Percentiles rank a stretch among this genome's conserved stretches.
Conservation (phyloP, 768 basidiomycete genomes). For the Boletellus ananas region DNA sequence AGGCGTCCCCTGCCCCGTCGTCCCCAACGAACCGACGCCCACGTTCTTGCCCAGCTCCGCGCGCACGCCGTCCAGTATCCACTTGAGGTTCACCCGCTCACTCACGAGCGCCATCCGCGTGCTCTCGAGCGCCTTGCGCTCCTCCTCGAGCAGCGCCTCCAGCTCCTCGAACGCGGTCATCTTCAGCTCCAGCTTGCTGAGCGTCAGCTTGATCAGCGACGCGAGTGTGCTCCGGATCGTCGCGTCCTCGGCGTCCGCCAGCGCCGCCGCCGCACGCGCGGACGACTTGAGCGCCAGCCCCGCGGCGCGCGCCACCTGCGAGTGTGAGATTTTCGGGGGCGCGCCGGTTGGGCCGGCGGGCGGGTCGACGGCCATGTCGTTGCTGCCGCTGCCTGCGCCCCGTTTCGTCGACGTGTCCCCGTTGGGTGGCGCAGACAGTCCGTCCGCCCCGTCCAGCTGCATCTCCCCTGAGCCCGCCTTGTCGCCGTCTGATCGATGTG, state of each 20-base stretch:
- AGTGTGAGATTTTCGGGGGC: conserved; percentile 50
- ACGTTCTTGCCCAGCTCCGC: conserved; percentile 58
- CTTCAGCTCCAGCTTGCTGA: conserved; percentile 91
- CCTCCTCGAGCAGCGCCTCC: conserved; percentile 88
- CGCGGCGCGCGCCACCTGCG: conserved; percentile 79
- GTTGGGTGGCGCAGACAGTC: conserved; percentile 3
- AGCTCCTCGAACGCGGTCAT: conserved; percentile 93
- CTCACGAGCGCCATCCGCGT: conserved; percentile 74
- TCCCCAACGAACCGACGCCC: conserved; percentile 40
- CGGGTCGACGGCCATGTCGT: conserved; percentile 46
- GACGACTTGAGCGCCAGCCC: conserved; percentile 86
- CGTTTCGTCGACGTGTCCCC: conserved; percentile 15
- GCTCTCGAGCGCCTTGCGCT: conserved; percentile 80
- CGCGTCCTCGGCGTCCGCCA: conserved; percentile 79
- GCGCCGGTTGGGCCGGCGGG: conserved; percentile 6
- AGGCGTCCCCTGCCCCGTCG: conserved; percentile 58
- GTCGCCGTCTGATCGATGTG: too few species aligned
- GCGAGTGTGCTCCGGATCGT: conserved; percentile 78
- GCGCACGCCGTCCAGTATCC: conserved; percentile 64
- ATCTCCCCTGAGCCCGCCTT: conserved; percentile 2
- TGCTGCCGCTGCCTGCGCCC: conserved; percentile 7
- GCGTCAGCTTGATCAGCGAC: conserved; percentile 77
- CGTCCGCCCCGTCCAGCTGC: conserved; percentile 30
- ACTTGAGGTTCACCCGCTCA: conserved; percentile 71
- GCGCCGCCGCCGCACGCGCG: conserved; percentile 72